Evolutionary conservation across 2,329 filamentous ascomycete genomes (phyloP), one percentile per base, ranked within the genome.

Genomic region (Diaporthe amygdali): DNA sequence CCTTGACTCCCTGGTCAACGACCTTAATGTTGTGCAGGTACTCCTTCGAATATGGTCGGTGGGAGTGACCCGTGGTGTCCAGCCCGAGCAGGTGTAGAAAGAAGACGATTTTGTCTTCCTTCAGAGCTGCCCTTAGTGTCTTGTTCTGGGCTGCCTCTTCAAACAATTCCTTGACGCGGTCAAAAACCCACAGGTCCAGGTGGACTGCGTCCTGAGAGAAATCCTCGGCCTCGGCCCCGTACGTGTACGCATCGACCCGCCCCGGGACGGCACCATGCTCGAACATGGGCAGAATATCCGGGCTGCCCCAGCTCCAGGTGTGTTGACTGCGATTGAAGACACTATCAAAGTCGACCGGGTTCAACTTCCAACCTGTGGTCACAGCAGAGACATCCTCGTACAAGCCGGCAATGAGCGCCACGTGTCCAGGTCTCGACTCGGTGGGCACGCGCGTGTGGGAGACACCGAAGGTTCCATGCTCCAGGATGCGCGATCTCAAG

Each of bases 291-390:
- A 99, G 83, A 77, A 99, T 99, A 82, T 99, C 96, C 1, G 96
- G 96, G 78, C 95, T 98, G 2, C 96, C 96, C 96, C 96, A 99
- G 81, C 95, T 97, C 96, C 96, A 99, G 9, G 97, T 99, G 83
- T 99, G 97, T 55, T 92, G 88, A 79, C 96, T 98, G 74, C 94
- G 91, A 81, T 99, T 99, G 88, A 99, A 99, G 14, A 99, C 95
- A 78, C 96, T 98, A 84, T 99, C 96, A 78, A 99, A 99, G 79
- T 98, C 93, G 78, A 99, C 96, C 0, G 96, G 96, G 79, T 99
- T 99, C 76, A 98, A 85, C 83, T 99, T 98, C 96, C 96, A 99
- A 20, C 96, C 96, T 1, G 97, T 99, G 37, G 93, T 97, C 25
- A 99, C 96, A 2, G 96, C 93, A 41, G 96, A 98, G 1, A 99